Evolutionary conservation across 495 filamentous ascomycete genomes (phyloP), one percentile per base, ranked within the genome.

Genomic region (Neurospora sp.): DNA sequence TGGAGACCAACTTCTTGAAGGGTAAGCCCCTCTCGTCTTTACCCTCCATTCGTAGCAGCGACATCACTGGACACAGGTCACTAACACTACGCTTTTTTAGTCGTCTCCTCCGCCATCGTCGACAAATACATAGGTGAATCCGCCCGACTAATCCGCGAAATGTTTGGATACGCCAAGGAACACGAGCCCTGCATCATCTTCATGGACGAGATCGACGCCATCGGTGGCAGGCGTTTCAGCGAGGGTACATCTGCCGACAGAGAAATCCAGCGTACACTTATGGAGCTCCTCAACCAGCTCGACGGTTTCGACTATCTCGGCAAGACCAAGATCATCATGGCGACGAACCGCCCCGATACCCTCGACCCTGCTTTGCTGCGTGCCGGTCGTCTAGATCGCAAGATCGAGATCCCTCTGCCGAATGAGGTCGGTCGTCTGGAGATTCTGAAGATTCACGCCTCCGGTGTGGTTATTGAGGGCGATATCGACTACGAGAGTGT

Each of bases 291-390:
- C 73, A 99, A 99, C 82, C 96, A 99, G 82, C 89, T 99, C 66
- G 96, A 99, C 82, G 96, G 96, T 72, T 99, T 99, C 85, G 96
- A 99, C 81, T 99, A 99, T 82, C 87, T 99, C 6, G 96, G 96
- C 72, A 97, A 98, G 88, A 99, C 96, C 31, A 99, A 99, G 86
- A 99, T 99, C 83, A 99, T 98, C 85, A 99, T 99, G 96, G 96
- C 96, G 37, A 99, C 96, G 40, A 99, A 99, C 86, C 89, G 96
- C 81, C 96, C 96, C 17, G 96, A 99, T 82, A 99, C 96, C 3
- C 89, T 99, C 24, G 96, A 99, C 80, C 96, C 96, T 11, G 96
- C 96, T 11, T 86, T 99, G 73, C 85, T 99, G 71, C 90, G 96
- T 83, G 96, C 96, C 28, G 96, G 96, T 73, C 91, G 96, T 78